These are phyloP conservation scores for Phytophthora ramorum DNA, from an alignment of 352 stramenopile genomes.

Conservation along the genomic window DNA sequence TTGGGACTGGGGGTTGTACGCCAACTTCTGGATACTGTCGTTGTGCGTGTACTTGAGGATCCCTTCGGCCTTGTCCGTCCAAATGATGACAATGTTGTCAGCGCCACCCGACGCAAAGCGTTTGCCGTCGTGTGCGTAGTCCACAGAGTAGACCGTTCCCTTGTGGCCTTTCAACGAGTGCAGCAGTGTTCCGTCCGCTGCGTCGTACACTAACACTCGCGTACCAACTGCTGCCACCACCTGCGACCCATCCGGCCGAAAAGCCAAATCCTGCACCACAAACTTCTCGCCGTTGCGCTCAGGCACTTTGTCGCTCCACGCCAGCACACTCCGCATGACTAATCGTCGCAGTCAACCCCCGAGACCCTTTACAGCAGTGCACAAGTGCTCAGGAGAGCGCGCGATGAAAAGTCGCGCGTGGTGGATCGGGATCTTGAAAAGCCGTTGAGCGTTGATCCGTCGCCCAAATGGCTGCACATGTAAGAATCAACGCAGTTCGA, in stretches of 20 bases:
- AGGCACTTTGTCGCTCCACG: constrained; percentile 89
- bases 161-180: constrained; percentile 93
- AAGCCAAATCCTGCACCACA: constrained; percentile 90
- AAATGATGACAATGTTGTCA: constrained; percentile 98
- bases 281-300: constrained; percentile 89
- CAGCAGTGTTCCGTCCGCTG: constrained; percentile 88
- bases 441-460: constrained; percentile 15
- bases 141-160: constrained; percentile 92
- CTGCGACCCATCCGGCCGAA: constrained; percentile 89
- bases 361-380: background rate
- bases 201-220: constrained; percentile 94
- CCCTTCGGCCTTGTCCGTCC: constrained; percentile 93
- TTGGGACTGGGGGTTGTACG: constrained; percentile 93
- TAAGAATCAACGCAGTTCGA: background rate
- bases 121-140: constrained; percentile 92
- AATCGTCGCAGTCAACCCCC: background rate
- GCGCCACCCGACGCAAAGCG: constrained; percentile 93
- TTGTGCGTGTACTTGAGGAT: constrained; percentile 98
- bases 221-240: constrained; percentile 92
- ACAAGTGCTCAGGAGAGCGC: constrained; percentile 8
- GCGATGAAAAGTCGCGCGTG: constrained; percentile 54
- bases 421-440: constrained; percentile 43
- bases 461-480: background rate
- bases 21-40: constrained; percentile 92
- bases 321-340: constrained; percentile 76